A percentile compares a stretch with the other conserved stretches of the same genome.
Evolutionary conservation across 257 asterid genomes (phyloP).

Genomic region (Handroanthus guayacan): DNA sequence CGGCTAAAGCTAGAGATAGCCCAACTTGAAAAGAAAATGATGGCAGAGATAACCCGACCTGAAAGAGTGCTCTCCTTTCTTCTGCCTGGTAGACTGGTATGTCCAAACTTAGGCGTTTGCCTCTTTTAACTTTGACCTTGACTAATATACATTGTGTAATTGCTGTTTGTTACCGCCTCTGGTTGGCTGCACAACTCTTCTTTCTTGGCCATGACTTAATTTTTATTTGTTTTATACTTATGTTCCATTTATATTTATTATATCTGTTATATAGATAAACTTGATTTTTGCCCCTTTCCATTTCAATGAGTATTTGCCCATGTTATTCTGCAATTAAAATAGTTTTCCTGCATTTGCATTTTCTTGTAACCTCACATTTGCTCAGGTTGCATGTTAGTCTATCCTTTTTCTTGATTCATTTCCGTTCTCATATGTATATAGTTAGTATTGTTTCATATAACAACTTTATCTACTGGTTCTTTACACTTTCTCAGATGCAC

Average conservation of each 20-base stretch:
- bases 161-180: constrained; percentile 21
- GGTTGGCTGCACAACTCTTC: constrained; percentile 7
- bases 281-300: neutral
- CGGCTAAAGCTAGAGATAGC: constrained; percentile 79
- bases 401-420: constrained; percentile 24
- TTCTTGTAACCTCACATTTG: constrained; percentile 25
- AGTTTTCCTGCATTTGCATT: neutral
- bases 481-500: neutral
- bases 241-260: neutral
- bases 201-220: neutral
- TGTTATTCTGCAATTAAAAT: constrained; percentile 18
- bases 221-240: neutral
- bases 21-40: constrained; percentile 81
- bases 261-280: neutral
- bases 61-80: constrained; percentile 89
- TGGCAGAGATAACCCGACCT: constrained; percentile 88
- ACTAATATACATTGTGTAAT: neutral
- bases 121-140: neutral
- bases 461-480: constrained; percentile 7
- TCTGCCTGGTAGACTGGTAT: constrained; percentile 95
- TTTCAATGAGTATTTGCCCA: constrained; percentile 4
- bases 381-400: constrained; percentile 22
- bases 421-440: constrained; percentile 6
- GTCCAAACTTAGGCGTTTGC: constrained; percentile 34
- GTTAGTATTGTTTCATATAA: neutral